Evolutionary conservation across 352 stramenopile species (phyloP), one percentile per base, ranked within the genome.

Genomic region (Globisporangium cystogenes): DNA sequence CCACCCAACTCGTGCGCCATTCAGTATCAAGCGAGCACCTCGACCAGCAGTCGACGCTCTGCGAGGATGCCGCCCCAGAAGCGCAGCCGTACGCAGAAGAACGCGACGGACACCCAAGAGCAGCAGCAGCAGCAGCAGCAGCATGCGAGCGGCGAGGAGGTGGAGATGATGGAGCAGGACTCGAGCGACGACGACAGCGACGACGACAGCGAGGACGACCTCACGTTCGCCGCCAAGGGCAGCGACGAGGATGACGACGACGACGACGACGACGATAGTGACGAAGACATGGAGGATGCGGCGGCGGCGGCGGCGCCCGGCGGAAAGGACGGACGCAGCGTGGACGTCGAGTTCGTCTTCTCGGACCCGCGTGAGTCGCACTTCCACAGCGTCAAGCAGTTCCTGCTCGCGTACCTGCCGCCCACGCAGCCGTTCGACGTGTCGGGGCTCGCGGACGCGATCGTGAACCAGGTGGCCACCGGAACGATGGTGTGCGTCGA

Each of bases 381-480:
- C 52, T 95, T 90, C 62, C 82, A 95, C 73, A 91, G 77, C 48
- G 78, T 95, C 39, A 90, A 90, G 63, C 84, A 95, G 79, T 87
- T 90, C 20, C 46, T 95, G 50, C 53, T 86, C 36, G 62, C 70
- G 46, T 93, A 86, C 48, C 57, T 95, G 67, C 79, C 80, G 27
- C 71, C 82, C 3, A 78, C 80, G 47, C 76, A 89, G 57, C 79
- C 82, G 10, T 86, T 95, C 51, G 70, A 95, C 57, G 76, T 90
- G 18, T 92, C 82, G n/a, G 83, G 81, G 4, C 59, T 95, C 21
- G 82, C 84, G 24, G 77, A 87, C 51, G 59, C 86, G 33, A 71
- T 95, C 45, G 78, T 95, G 37, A 65, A 62, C 50, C 84, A 95
- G 62, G 80, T 87, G 29, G 71, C 70, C 7, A 72, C 67, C 1